A percentile compares a stretch with the other conserved stretches of the same genome.
Evolutionary conservation across 2,329 filamentous ascomycete genomes (phyloP).

Genomic region (Paramyrothecium sp.): DNA sequence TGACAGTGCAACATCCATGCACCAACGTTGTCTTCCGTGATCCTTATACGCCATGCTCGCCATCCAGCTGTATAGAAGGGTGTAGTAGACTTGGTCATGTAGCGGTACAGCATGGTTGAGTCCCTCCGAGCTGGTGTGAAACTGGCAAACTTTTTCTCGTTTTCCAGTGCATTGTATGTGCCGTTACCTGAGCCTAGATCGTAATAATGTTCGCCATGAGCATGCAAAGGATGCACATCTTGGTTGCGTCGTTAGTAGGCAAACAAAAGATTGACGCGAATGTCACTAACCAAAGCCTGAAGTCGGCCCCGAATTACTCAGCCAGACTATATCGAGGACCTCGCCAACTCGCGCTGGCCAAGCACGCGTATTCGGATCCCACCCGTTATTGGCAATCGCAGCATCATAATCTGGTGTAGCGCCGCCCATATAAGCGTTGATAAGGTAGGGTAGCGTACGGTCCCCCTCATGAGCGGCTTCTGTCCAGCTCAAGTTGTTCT

Average conservation of each 20-base stretch:
- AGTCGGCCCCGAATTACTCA: conserved; percentile 33
- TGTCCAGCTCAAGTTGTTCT: conserved; percentile 45
- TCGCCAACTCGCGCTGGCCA: conserved; percentile 57
- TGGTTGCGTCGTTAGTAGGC: conserved; percentile 15
- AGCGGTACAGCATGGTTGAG: conserved; percentile 56
- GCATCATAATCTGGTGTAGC: conserved; percentile 50
- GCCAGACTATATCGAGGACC: conserved; percentile 51
- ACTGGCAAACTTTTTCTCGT: conserved; percentile 33
- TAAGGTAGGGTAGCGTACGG: conserved; percentile 41
- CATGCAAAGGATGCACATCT: conserved; percentile 53
- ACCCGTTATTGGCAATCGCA: conserved; percentile 48
- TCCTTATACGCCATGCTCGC: conserved; percentile 56
- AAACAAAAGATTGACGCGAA: too few species aligned
- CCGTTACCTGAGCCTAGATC: conserved; percentile 54
- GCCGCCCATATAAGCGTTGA: conserved; percentile 50
- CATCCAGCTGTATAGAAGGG: conserved; percentile 48
- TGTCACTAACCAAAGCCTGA: conserved; percentile 17
- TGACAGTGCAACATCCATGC: conserved; percentile 66
- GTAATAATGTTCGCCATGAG: conserved; percentile 52
- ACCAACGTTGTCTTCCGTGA: conserved; percentile 45
- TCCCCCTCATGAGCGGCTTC: conserved; percentile 20
- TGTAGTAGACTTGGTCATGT: conserved; percentile 34
- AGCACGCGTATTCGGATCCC: conserved; percentile 47
- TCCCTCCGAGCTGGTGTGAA: conserved; percentile 38
- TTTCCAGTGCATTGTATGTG: conserved; percentile 46